A percentile compares a stretch with the other conserved stretches of the same genome.
Conservation (phyloP, 108 stramenopile species). For the Discostella pseudostelligera region DNA sequence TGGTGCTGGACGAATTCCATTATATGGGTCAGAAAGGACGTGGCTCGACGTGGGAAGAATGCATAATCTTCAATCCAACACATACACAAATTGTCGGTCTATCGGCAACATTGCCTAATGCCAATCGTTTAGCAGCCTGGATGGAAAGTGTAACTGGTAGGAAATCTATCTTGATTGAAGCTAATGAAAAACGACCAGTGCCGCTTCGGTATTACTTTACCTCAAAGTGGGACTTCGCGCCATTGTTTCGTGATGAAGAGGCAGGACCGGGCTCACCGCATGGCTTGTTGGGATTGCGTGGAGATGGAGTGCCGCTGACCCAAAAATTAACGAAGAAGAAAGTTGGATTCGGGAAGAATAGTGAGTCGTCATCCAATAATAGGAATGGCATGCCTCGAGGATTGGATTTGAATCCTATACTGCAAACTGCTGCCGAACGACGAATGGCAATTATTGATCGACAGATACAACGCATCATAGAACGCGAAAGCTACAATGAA, state of each 20-base stretch:
- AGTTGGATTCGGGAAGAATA: slow-evolving; percentile 9
- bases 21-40: slow-evolving; percentile 93
- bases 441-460: slow-evolving; percentile 58
- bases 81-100: slow-evolving; percentile 89
- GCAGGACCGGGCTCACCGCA: slow-evolving; percentile 77
- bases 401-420: slow-evolving; percentile 60
- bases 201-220: slow-evolving; percentile 89
- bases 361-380: not conserved
- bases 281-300: slow-evolving; percentile 73
- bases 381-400: slow-evolving; percentile 55
- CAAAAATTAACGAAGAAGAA: slow-evolving; percentile 29
- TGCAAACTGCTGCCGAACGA: slow-evolving; percentile 50
- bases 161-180: slow-evolving; percentile 75
- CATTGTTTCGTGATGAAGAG: slow-evolving; percentile 75
- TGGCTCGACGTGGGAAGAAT: slow-evolving; percentile 95
- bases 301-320: slow-evolving; percentile 52
- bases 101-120: slow-evolving; percentile 88
- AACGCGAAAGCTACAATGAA: slow-evolving; percentile 28
- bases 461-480: slow-evolving; percentile 54
- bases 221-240: slow-evolving; percentile 66
- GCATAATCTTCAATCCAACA: slow-evolving; percentile 80
- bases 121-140: slow-evolving; percentile 68
- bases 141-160: slow-evolving; percentile 78
- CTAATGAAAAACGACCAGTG: slow-evolving; percentile 84
- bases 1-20: slow-evolving; percentile 96